Evolutionary conservation across 2,329 filamentous ascomycete genomes (phyloP).

Genomic region (Zymoseptoria ardabiliae): DNA sequence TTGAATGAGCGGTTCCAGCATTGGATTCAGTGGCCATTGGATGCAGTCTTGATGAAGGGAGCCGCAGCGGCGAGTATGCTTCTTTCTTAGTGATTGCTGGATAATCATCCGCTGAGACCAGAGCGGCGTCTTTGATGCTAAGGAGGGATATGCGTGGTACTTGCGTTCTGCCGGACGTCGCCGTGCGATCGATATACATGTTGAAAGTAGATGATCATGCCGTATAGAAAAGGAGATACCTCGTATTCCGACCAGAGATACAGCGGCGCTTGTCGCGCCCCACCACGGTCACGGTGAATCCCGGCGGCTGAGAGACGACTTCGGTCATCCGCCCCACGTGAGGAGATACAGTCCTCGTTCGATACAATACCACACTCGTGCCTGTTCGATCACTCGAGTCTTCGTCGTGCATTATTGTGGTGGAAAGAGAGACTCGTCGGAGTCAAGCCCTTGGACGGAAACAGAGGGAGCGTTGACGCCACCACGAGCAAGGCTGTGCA

Average conservation of each 20-base stretch:
- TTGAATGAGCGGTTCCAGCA: constrained; percentile 23
- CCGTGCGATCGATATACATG: neutral
- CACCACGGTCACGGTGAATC: neutral
- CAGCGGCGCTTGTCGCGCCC: neutral
- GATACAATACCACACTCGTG: neutral
- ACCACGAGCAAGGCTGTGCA: neutral
- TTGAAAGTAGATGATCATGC: neutral
- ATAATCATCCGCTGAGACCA: neutral
- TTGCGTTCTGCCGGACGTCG: no score
- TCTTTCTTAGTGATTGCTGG: neutral
- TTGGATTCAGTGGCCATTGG: constrained; percentile 27
- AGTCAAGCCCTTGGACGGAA: neutral
- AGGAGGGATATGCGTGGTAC: no score
- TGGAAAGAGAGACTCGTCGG: neutral
- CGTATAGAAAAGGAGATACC: neutral
- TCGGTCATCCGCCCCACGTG: neutral
- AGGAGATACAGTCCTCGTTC: neutral
- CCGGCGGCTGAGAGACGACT: neutral
- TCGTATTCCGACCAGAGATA: neutral
- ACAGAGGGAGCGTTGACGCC: neutral
- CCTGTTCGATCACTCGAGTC: neutral
- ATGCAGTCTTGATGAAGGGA: constrained; percentile 18
- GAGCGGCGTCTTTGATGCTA: no score
- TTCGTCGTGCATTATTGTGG: neutral
- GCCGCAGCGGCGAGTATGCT: neutral